These are phyloP conservation scores for Fonsecaea erecta DNA, from an alignment of 2,329 filamentous ascomycete genomes.

Conservation along the genomic window DNA sequence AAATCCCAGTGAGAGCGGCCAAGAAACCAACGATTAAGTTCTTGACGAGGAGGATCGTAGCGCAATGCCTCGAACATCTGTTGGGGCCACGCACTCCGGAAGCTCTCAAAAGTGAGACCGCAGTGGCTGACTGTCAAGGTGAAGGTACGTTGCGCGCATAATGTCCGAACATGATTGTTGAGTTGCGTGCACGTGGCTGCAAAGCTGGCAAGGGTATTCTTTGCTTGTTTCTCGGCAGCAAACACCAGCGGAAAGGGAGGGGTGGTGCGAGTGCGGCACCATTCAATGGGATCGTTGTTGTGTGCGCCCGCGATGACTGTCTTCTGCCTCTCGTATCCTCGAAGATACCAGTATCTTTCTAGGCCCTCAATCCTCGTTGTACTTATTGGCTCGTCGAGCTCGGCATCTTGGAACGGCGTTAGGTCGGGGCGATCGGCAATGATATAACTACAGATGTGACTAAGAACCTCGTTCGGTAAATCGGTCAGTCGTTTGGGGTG, in stretches of 20 bases:
- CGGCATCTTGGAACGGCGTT: background rate
- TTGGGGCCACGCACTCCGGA: background rate
- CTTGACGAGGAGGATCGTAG: too few relatives aligned
- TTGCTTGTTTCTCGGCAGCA: background rate
- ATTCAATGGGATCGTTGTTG: too few relatives aligned
- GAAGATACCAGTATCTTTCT: background rate
- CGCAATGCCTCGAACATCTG: background rate
- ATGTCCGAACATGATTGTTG: background rate
- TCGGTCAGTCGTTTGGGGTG: background rate
- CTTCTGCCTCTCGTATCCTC: background rate
- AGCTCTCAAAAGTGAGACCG: slow-evolving; percentile 3
- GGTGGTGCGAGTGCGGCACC: too few relatives aligned
- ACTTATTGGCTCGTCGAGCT: background rate
- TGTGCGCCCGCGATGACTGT: too few relatives aligned
- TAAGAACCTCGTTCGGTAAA: background rate
- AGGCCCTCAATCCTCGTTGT: background rate
- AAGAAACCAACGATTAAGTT: too few relatives aligned
- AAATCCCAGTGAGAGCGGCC: too few relatives aligned
- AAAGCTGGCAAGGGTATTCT: background rate
- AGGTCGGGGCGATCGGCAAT: background rate
- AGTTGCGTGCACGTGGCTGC: background rate
- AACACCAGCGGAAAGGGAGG: background rate
- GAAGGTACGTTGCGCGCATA: background rate
- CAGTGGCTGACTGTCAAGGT: background rate
- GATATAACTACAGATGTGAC: background rate